Evolutionary conservation across 2,329 filamentous ascomycete genomes (phyloP).

Genomic region (Fusarium buharicum): DNA sequence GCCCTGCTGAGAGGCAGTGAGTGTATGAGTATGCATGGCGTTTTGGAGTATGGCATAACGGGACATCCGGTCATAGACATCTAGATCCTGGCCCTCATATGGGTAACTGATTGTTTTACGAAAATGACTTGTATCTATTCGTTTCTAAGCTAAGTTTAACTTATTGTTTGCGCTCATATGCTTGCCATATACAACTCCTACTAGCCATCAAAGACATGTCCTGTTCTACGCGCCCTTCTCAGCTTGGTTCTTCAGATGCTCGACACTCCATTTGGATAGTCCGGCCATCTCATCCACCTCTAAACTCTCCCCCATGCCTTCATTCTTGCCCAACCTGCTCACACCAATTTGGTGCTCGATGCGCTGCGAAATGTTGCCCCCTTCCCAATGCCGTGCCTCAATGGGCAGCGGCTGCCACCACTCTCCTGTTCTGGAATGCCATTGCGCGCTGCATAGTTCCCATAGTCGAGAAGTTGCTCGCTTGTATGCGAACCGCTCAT

Average conservation of each 20-base stretch:
- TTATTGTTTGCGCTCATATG: background rate
- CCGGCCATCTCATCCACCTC: constrained; percentile 54
- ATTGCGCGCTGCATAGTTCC: constrained; percentile 80
- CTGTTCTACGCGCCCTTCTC: constrained; percentile 27
- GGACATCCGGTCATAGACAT: constrained; percentile 41
- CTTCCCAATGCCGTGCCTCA: constrained; percentile 75
- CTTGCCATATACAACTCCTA: background rate
- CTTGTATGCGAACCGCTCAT: constrained; percentile 84
- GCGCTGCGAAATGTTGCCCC: constrained; percentile 45
- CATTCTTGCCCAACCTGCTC: constrained; percentile 29
- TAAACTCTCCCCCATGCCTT: constrained; percentile 50
- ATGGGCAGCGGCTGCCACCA: constrained; percentile 79
- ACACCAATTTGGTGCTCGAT: constrained; percentile 12
- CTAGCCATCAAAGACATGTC: background rate
- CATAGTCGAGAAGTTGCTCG: constrained; percentile 80
- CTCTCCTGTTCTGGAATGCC: constrained; percentile 71
- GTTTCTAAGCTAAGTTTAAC: background rate
- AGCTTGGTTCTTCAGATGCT: constrained; percentile 47
- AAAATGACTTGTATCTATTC: constrained; percentile 10
- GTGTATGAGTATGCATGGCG: constrained; percentile 41
- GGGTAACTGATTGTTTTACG: constrained; percentile 29
- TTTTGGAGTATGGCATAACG: constrained; percentile 44
- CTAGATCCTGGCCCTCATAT: constrained; percentile 31
- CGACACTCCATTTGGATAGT: constrained; percentile 52
- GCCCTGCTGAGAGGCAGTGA: constrained; percentile 48